phyloP scores from a whole-genome alignment of 495 filamentous ascomycete genomes.

The Cercophora scortea region DNA sequence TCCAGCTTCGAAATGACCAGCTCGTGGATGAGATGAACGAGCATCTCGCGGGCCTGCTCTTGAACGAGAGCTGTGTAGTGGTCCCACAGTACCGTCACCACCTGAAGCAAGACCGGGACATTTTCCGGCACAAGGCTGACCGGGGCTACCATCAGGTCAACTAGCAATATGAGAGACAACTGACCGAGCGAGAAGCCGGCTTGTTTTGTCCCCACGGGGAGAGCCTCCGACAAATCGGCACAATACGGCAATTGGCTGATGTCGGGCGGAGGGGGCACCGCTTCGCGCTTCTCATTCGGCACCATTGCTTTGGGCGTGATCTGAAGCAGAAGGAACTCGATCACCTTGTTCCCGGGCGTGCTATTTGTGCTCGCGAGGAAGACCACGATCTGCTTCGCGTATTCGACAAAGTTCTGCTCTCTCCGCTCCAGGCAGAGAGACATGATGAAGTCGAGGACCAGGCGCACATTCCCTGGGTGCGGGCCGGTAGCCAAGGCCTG shows the following conservation, averaged over 20 bases:
- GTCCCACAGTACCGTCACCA: constrained; percentile 91
- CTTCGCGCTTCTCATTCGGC: constrained; percentile 67
- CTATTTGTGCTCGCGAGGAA: constrained; percentile 88
- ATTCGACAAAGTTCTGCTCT: constrained; percentile 96
- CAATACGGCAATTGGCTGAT: constrained; percentile 72
- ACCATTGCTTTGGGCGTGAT: constrained; percentile 89
- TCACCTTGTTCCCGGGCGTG: constrained; percentile 68
- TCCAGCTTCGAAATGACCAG: constrained; percentile 87
- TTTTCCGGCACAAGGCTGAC: constrained; percentile 69
- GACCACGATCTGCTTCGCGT: constrained; percentile 94
- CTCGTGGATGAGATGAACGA: constrained; percentile 95
- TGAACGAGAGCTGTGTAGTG: constrained; percentile 93
- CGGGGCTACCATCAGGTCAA: constrained; percentile 92
- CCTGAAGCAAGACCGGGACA: constrained; percentile 78
- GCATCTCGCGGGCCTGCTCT: constrained; percentile 94
- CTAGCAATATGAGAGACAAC: constrained; percentile 84
- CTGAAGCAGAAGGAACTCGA: constrained; percentile 86
- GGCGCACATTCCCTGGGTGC: constrained; percentile 87
- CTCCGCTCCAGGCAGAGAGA: constrained; percentile 82
- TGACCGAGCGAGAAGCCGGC: constrained; percentile 87
- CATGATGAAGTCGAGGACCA: constrained; percentile 94
- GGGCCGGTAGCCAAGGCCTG: constrained; percentile 92
- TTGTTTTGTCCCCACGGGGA: constrained; percentile 86
- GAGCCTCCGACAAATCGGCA: constrained; percentile 68
- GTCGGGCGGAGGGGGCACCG: constrained; percentile 65